Conservation (phyloP, 1,284 basidiomycete genomes). For the Nidula niveotomentosa region DNA sequence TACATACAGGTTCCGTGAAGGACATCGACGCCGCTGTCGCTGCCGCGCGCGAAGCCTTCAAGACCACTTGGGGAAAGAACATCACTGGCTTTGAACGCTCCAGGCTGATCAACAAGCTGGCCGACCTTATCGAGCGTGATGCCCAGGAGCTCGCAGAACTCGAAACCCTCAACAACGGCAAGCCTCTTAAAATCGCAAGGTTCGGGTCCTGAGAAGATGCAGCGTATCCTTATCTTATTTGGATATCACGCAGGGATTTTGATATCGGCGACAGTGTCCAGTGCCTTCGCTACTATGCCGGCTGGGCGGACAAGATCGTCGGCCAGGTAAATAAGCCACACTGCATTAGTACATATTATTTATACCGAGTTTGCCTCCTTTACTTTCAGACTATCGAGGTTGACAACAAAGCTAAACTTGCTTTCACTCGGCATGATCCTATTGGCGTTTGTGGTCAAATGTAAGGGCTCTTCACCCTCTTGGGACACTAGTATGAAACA, state of each 20-base stretch:
- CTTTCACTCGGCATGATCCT: slow-evolving; percentile 87
- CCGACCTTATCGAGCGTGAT: slow-evolving; percentile 71
- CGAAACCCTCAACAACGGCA: slow-evolving; percentile 75
- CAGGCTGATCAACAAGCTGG: slow-evolving; percentile 67
- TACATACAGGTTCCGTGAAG: slow-evolving; percentile 65
- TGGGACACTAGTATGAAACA: too few relatives aligned
- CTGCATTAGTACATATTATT: too few relatives aligned
- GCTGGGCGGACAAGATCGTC: slow-evolving; percentile 88
- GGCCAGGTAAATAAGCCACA: slow-evolving; percentile 77
- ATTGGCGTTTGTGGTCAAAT: slow-evolving; percentile 71
- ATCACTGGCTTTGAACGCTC: slow-evolving; percentile 63
- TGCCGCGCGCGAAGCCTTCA: slow-evolving; percentile 75
- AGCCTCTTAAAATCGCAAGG: slow-evolving; percentile 4
- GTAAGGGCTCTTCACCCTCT: too few relatives aligned
- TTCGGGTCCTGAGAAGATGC: background rate
- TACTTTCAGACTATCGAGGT: too few relatives aligned
- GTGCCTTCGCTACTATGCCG: slow-evolving; percentile 52
- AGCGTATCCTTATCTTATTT: background rate
- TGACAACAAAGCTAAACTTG: slow-evolving; percentile 54
- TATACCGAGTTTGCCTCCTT: too few relatives aligned
- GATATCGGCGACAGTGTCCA: background rate
- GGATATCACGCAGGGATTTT: background rate
- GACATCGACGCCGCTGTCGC: slow-evolving; percentile 78
- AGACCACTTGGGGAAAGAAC: slow-evolving; percentile 73
- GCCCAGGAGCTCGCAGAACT: slow-evolving; percentile 72